Base-by-base conservation (phyloP, 768 basidiomycete genomes). In the Amanita molliuscula region DNA sequence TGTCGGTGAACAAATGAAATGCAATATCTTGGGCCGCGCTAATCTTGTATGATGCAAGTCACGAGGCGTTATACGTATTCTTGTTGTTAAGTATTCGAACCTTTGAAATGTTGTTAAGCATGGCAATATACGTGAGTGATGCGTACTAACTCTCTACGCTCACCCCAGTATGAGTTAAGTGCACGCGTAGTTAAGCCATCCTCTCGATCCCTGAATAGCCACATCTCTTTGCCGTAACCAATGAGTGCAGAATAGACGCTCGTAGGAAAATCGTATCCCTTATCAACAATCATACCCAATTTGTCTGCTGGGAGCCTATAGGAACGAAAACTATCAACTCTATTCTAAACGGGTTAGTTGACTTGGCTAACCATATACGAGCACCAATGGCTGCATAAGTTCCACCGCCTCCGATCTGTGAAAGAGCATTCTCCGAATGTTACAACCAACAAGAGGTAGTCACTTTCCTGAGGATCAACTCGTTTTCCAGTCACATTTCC, bases 331-430 rank as follows among this genome's bases (percentile, higher is more conserved):
- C 15, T 2, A 44, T 31, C 18, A 36, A 51, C 3, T 25, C 35
- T 25, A 34, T 26, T n/a, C 26, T 18, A 29, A 23, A 29, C 15
- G 6, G 38, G 33, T 47, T 9, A 6, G 18, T 21, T 13, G 10
- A 8, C 20, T 23, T 28, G 42, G 47, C 57, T 51, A 51, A 85
- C 85, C 88, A 94, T 61, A 93, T 78, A 42, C 92, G 76, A 21
- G 88, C 82, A 2, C 88, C 92, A 40, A 94, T 73, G 37, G 74
- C 68, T 47, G 87, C 86, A 64, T 86, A 88, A 0, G 84, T 88
- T 3, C 92, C 92, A 1, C 88, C 92, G 0, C 92, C 92, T 23
- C 92, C 92, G 55, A 94, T 91, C 81, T 92, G 33, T 18, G 21
- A 43, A 43, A 49, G 42, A 54, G 50, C 20, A 13, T 13, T 28